Evolutionary conservation across 495 filamentous ascomycete genomes (phyloP).

Genomic region (Penicillium simplicissimum): DNA sequence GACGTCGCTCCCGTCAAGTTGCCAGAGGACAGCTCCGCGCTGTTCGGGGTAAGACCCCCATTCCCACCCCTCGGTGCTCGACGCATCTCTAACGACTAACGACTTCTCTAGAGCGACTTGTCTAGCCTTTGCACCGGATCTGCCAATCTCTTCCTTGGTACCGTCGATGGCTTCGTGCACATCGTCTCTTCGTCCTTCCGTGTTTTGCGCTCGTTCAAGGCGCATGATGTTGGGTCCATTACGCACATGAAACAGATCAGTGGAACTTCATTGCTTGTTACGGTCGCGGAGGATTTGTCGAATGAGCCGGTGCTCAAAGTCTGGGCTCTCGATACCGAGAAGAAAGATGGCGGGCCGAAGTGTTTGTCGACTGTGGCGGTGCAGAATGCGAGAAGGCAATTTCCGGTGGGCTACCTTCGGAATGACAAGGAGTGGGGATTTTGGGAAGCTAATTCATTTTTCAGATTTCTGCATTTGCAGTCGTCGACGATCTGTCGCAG

Average conservation of each 20-base stretch:
- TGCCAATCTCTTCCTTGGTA: conserved; percentile 86
- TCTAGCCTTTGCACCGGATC: conserved; percentile 80
- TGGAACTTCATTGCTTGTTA: conserved; percentile 82
- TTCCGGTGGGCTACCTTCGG: conserved; percentile 60
- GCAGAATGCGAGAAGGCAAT: conserved; percentile 89
- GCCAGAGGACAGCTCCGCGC: conserved; percentile 65
- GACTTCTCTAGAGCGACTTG: conserved; percentile 55
- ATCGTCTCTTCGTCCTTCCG: conserved; percentile 87
- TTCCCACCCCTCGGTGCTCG: conserved; percentile 9
- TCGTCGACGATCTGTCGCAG: conserved; percentile 83
- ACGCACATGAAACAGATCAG: conserved; percentile 96
- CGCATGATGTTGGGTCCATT: conserved; percentile 75
- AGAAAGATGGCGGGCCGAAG: conserved; percentile 84
- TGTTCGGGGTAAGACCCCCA: conserved; percentile 58
- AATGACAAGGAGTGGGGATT: background rate
- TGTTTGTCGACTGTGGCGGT: conserved; percentile 83
- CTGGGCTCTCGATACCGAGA: conserved; percentile 94
- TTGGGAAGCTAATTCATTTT: background rate
- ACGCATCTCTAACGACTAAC: conserved; percentile 13
- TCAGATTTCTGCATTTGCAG: conserved; percentile 87
- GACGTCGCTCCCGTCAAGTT: conserved; percentile 84
- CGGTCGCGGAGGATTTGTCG: conserved; percentile 81
- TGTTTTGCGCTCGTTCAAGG: conserved; percentile 79
- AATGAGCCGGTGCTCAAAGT: conserved; percentile 90
- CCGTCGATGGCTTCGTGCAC: conserved; percentile 77